Evolutionary conservation across 139 green algal species (phyloP), one percentile per base, ranked within the genome.

Genomic region (Closterium sp.): DNA sequence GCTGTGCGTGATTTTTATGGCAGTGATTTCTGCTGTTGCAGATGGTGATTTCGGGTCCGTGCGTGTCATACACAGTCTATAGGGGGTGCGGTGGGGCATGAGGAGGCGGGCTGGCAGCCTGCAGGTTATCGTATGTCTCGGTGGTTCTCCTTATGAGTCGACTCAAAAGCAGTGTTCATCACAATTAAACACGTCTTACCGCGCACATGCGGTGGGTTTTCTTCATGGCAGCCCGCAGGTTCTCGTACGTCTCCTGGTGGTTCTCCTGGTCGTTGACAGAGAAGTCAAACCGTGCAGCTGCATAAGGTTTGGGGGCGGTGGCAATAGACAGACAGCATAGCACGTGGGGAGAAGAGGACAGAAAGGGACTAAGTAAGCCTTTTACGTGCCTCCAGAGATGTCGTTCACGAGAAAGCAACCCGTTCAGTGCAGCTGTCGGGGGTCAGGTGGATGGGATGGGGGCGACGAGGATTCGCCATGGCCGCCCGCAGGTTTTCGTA

Each of bases 281-380:
- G 85, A 95, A 95, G 89, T 95, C 92, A 50, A 95, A 95, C 9
- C 92, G 92, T 45, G 92, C 92, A 32, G 95, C 92, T 93, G 89
- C 38, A 50, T 9, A 10, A 9, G 29, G 32, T 28, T 62, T 2
- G 31, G 28, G 42, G 9, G 13, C 29, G 31, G 45, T 2, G 28
- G 31, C 30, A 11, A 91, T 10, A 38, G 31, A 89, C 31, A 4
- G 19, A n/a, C 31, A 89, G 31, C 1, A 22, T 6, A 2, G 45
- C 45, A 70, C 10, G 19, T 27, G 17, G 62, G 62, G 38, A 24
- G 50, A 22, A 73, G 50, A 73, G 10, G 17, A n/a, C n/a, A 73
- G 50, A 73, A 13, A 27, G 62, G 19, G 62, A 27, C 62, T 0
- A 7, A 79, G 62, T 9, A 13, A 79, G 62, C 17, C 62, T 79